A percentile compares a stretch with the other conserved stretches of the same genome.
These are phyloP conservation scores for Paramyrothecium sp. DNA, from an alignment of 2,329 filamentous ascomycete genomes.

Conservation along the genomic window DNA sequence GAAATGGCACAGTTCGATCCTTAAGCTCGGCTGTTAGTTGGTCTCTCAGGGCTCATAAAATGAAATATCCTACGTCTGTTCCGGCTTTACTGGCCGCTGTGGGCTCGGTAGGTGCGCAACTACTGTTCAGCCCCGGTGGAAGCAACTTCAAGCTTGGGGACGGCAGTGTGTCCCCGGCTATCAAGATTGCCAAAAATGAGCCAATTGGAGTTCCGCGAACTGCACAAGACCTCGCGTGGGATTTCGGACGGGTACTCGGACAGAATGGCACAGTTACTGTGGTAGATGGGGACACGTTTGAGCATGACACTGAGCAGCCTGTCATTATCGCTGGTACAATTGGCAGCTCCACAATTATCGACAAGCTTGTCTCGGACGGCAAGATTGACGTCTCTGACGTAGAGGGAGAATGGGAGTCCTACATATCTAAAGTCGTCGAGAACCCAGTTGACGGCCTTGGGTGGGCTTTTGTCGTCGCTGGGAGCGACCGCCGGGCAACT, in stretches of 20 bases:
- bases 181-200: not conserved
- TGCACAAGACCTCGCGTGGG: not conserved
- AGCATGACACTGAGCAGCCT: constrained; percentile 10
- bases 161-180: not conserved
- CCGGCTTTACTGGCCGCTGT: not conserved
- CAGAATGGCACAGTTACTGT: not conserved
- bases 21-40: no score
- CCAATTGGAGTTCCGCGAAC: not conserved
- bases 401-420: constrained; percentile 68
- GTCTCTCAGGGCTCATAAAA: not conserved
- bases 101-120: not conserved
- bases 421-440: constrained; percentile 54
- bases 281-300: not conserved
- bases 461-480: constrained; percentile 53
- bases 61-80: not conserved
- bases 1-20: no score
- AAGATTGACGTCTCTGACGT: constrained; percentile 58
- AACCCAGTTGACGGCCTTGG: constrained; percentile 39
- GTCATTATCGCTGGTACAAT: constrained; percentile 70
- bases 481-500: constrained; percentile 57
- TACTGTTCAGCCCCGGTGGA: not conserved
- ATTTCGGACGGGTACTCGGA: not conserved
- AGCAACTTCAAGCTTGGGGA: constrained; percentile 1
- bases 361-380: constrained; percentile 51
- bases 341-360: constrained; percentile 61